These are phyloP conservation scores for Adansonia rubrostipa DNA, from an alignment of 441 rosid species.

Conservation along the genomic window DNA sequence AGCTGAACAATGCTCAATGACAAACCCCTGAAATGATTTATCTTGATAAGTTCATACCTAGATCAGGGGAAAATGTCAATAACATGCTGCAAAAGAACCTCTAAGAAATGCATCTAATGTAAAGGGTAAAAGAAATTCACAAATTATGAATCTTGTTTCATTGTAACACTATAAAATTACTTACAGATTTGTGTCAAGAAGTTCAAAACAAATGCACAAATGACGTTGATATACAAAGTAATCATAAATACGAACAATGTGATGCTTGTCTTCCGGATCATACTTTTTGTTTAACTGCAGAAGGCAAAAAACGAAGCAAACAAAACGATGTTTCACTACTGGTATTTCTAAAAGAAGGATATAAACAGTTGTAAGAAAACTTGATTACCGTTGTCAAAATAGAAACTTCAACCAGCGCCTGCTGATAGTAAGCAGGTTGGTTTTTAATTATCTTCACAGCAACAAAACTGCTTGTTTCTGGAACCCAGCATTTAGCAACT, in stretches of 20 bases:
- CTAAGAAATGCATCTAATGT: conserved; percentile 21
- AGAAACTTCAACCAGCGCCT: conserved; percentile 97
- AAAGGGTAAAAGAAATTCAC: conserved; percentile 25
- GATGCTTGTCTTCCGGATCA: conserved; percentile 99
- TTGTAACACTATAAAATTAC: conserved; percentile 34
- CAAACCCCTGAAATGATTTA: conserved; percentile 90
- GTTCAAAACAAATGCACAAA: conserved; percentile 97
- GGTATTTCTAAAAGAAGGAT: conserved; percentile 22
- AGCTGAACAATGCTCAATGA: conserved; percentile 94
- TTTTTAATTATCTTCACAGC: conserved; percentile 98
- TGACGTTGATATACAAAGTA: conserved; percentile 88
- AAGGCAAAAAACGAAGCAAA: conserved; percentile 35
- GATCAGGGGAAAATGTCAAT: conserved; percentile 34
- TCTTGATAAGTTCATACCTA: conserved; percentile 98
- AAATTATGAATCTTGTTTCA: conserved; percentile 16
- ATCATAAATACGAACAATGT: conserved; percentile 97
- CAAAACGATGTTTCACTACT: conserved; percentile 28
- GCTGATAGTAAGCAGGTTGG: conserved; percentile 98
- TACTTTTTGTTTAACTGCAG: conserved; percentile 94
- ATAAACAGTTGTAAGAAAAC: conserved; percentile 27
- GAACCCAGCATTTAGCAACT: conserved; percentile 97
- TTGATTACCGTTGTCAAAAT: conserved; percentile 81
- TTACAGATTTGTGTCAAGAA: conserved; percentile 97
- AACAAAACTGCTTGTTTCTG: conserved; percentile 71
- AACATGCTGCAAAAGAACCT: conserved; percentile 24